Conservation (phyloP, 1,284 basidiomycete genomes). For the Macrocystidia cucumis region DNA sequence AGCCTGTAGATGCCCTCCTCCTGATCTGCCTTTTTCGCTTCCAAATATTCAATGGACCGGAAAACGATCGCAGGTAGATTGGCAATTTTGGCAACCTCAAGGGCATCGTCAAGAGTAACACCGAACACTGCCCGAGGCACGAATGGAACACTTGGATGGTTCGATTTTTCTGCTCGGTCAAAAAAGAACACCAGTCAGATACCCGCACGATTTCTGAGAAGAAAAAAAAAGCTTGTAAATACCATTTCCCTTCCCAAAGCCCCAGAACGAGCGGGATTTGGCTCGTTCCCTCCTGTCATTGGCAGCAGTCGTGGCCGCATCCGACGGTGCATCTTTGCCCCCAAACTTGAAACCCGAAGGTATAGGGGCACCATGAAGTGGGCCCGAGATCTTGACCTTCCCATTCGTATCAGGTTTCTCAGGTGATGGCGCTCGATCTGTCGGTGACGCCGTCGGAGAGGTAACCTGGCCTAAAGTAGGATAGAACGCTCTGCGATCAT, state of each 20-base stretch:
- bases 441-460: constrained; percentile 39
- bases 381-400: constrained; percentile 84
- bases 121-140: constrained; percentile 81
- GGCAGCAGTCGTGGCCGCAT: constrained; percentile 30
- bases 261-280: constrained; percentile 86
- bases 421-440: constrained; percentile 53
- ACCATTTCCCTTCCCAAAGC: constrained; percentile 61
- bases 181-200: too few relatives aligned
- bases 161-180: constrained; percentile 39
- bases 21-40: constrained; percentile 85
- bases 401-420: constrained; percentile 42
- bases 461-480: constrained; percentile 41
- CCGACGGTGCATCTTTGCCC: constrained; percentile 49
- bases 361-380: constrained; percentile 80
- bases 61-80: constrained; percentile 93
- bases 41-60: constrained; percentile 86
- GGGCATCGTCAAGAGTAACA: constrained; percentile 80
- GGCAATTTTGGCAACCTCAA: constrained; percentile 84
- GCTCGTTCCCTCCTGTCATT: constrained; percentile 79
- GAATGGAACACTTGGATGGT: constrained; percentile 28
- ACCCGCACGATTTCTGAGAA: too few relatives aligned
- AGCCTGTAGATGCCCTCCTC: constrained; percentile 98
- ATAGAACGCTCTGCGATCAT: constrained; percentile 49
- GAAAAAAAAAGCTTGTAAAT: constrained; percentile 13
- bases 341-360: constrained; percentile 88